Percentiles rank a stretch among this genome's conserved stretches.
Conservation (phyloP, 164 flowering plant genomes). For the Nymphaea thermarum region DNA sequence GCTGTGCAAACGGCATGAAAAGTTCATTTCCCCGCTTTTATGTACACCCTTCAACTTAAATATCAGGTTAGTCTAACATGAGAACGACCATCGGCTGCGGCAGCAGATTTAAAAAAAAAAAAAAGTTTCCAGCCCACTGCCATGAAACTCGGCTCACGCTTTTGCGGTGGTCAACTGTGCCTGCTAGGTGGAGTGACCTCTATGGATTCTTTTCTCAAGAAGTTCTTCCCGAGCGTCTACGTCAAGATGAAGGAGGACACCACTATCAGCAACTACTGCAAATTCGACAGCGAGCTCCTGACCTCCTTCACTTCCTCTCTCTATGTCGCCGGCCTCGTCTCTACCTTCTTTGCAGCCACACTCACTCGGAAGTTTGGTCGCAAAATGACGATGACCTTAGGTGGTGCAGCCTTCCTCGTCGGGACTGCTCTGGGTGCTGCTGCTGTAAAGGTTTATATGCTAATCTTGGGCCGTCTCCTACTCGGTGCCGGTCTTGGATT, state of each 20-base stretch:
- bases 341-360: conserved; percentile 36
- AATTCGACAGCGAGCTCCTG: conserved; percentile 43
- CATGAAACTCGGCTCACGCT: too few relatives aligned
- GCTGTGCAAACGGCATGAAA: too few relatives aligned
- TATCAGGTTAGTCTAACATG: too few relatives aligned
- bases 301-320: conserved; percentile 63
- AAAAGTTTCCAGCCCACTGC: too few relatives aligned
- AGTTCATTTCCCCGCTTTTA: too few relatives aligned
- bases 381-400: conserved; percentile 33
- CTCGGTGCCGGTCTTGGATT: conserved; percentile 78
- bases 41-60: too few relatives aligned
- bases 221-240: conserved; percentile 56
- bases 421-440: conserved; percentile 52
- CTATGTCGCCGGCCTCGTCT: conserved; percentile 45
- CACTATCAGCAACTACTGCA: conserved; percentile 51
- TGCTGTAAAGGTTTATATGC: conserved; percentile 41
- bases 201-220: conserved; percentile 53
- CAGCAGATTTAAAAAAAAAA: too few relatives aligned
- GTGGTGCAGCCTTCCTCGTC: conserved; percentile 42
- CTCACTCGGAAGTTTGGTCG: conserved; percentile 48
- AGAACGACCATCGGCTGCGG: too few relatives aligned
- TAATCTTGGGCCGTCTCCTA: conserved; percentile 45
- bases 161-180: too few relatives aligned
- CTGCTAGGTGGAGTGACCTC: conserved; percentile 79
- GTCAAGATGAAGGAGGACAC: conserved; percentile 31